Evolutionary conservation across 805 yeast species (phyloP).

Genomic region (Brettanomyces nanus): DNA sequence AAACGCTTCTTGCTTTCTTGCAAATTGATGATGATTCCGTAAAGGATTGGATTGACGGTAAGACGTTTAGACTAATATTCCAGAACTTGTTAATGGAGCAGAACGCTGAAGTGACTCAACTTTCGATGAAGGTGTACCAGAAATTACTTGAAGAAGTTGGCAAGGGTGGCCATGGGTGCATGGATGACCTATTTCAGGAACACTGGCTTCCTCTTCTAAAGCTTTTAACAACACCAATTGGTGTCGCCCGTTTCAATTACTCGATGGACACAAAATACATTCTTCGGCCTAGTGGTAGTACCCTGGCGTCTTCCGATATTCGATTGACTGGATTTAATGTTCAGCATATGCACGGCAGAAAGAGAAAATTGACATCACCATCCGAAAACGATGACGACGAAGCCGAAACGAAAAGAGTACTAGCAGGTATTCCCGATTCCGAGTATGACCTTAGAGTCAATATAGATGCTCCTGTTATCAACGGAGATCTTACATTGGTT

Average conservation of each 20-base stretch:
- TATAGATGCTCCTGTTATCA: constrained; percentile 86
- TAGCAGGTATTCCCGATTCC: constrained; percentile 37
- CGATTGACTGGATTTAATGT: constrained; percentile 20
- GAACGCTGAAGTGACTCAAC: constrained; percentile 57
- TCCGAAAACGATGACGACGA: constrained; percentile 11
- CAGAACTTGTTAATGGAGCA: constrained; percentile 90
- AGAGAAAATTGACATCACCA: constrained; percentile 1
- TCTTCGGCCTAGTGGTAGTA: constrained; percentile 69
- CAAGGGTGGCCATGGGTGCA: constrained; percentile 23
- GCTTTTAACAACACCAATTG: constrained; percentile 86
- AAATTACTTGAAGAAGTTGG: constrained; percentile 42
- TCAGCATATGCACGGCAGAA: constrained; percentile 8
- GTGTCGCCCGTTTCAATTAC: constrained; percentile 82
- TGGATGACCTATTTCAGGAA: constrained; percentile 45
- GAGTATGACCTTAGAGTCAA: constrained; percentile 59
- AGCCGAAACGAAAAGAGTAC: constrained; percentile 17
- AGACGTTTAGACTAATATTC: constrained; percentile 63
- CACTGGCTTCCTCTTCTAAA: constrained; percentile 57
- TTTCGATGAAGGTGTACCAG: constrained; percentile 57
- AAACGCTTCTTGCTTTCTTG: constrained; percentile 72
- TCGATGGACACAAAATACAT: constrained; percentile 71
- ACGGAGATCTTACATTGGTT: constrained; percentile 84
- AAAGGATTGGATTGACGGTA: constrained; percentile 70
- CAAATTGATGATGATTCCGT: constrained; percentile 36
- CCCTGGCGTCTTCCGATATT: constrained; percentile 23